phyloP scores from a whole-genome alignment of 129 eudicot genomes.

The Tagetes erecta region DNA sequence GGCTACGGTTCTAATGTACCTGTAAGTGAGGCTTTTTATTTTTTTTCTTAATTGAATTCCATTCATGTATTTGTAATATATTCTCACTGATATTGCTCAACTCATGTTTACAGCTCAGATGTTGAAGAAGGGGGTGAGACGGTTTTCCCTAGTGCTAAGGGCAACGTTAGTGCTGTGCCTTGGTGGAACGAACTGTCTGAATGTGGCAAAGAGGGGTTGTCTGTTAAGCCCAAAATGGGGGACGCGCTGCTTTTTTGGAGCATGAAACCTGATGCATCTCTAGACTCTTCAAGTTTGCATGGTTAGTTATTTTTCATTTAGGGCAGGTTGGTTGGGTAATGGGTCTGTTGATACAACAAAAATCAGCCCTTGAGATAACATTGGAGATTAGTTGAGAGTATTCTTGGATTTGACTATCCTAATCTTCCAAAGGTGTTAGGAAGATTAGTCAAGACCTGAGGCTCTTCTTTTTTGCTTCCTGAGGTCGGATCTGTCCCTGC shows the following conservation, averaged over 20 bases:
- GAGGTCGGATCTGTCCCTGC: too few relatives aligned
- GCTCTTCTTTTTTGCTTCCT: too few relatives aligned
- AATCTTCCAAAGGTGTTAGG: too few relatives aligned
- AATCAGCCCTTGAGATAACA: too few relatives aligned
- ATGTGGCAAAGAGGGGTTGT: slow-evolving; percentile 84
- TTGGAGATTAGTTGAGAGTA: too few relatives aligned
- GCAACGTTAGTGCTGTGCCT: slow-evolving; percentile 65
- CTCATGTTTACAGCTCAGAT: slow-evolving; percentile 57
- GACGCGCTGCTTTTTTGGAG: slow-evolving; percentile 95
- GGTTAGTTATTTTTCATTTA: slow-evolving; percentile 49
- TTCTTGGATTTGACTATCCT: too few relatives aligned
- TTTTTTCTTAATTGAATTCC: not conserved
- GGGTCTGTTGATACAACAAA: not conserved
- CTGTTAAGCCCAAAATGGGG: slow-evolving; percentile 92
- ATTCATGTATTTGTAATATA: not conserved
- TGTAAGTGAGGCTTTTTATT: slow-evolving; percentile 50
- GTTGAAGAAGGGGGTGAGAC: slow-evolving; percentile 99
- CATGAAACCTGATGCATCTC: slow-evolving; percentile 78
- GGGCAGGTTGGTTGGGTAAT: not conserved
- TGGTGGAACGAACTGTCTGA: slow-evolving; percentile 78
- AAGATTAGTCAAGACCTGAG: too few relatives aligned
- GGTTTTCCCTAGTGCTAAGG: slow-evolving; percentile 80
- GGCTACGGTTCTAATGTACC: slow-evolving; percentile 90
- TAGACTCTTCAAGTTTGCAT: slow-evolving; percentile 82
- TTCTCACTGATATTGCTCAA: not conserved